Base-by-base conservation (phyloP, 1,284 basidiomycete genomes). In the Microbotryum lychnidis-dioicae region DNA sequence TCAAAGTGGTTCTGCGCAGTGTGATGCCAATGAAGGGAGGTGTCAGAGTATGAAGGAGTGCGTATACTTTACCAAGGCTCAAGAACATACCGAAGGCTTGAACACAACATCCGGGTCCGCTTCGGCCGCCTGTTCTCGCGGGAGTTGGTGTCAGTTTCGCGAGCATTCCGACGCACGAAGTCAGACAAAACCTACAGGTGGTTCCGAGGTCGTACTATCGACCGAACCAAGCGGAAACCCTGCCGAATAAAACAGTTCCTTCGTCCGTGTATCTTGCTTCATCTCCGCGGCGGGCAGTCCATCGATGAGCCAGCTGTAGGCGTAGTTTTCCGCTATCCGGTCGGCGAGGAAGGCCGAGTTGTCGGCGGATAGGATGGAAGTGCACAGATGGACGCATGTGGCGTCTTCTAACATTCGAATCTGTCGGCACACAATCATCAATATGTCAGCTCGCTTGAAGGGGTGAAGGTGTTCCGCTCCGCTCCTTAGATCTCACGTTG, bases 241-340 rank as follows among this genome's bases (percentile, higher is more conserved):
- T 10, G 75, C 69, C n/a, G 75, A 75, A 72, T 89, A 91, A 77
- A 94, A 96, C 23, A 86, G 75, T 58, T 94, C 90, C 21, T 83
- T 81, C 3, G 84, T 89, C 69, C 85, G 82, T 57, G 80, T 73
- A 73, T 94, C 90, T 52, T 80, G 76, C 77, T 90, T 92, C 85
- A 91, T 87, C 76, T 94, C 90, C 6, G 91, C 90, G 9, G 89
- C 90, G 5, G 94, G 94, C 45, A 97, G 81, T 4, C 93, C 93
- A 72, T 97, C 93, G 51, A 97, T 80, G 59, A 97, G 84, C 86
- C 92, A 94, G 73, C 97, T 97, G 65, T 97, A 78, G 0, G 91
- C 90, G 73, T 97, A 97, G 73, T 92, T 88, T 74, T 97, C 91
- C 52, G 81, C 81, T 73, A 97, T 94, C 56, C 91, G 85, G 62